Conservation (phyloP, 805 yeast genomes). For the Tetrapisispora fleetii region DNA sequence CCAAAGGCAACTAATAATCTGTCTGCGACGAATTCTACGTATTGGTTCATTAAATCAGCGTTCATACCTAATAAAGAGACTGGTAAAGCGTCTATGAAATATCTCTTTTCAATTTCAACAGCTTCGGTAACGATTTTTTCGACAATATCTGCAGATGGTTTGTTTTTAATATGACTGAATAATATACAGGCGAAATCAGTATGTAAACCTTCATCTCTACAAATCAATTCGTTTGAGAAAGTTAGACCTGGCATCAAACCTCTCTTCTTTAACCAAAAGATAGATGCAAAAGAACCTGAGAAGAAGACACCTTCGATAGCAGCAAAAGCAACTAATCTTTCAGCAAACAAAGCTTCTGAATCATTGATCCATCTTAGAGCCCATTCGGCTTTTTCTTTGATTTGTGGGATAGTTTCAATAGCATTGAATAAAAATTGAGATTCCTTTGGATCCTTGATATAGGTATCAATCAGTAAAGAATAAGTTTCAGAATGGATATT, state of each 20-base stretch:
- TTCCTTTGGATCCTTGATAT: constrained; percentile 93
- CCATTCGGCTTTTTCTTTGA: constrained; percentile 97
- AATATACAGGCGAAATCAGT: constrained; percentile 96
- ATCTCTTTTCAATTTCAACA: constrained; percentile 86
- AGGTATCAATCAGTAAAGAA: constrained; percentile 87
- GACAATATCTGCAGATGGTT: constrained; percentile 72
- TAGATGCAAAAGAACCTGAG: constrained; percentile 96
- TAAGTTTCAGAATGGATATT: constrained; percentile 97
- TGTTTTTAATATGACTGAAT: constrained; percentile 84
- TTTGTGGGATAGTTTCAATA: constrained; percentile 91
- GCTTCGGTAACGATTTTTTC: constrained; percentile 89
- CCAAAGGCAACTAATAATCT: constrained; percentile 88
- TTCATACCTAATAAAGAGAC: constrained; percentile 93
- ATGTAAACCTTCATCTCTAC: constrained; percentile 98
- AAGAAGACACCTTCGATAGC: constrained; percentile 98
- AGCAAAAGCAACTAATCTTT: constrained; percentile 95
- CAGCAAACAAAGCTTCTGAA: constrained; percentile 80
- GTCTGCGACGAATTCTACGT: constrained; percentile 96
- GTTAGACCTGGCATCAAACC: constrained; percentile 99
- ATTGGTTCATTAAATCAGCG: constrained; percentile 87
- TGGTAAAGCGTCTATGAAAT: constrained; percentile 91
- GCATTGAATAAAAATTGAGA: constrained; percentile 87
- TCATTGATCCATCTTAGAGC: constrained; percentile 95
- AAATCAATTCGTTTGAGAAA: constrained; percentile 92
- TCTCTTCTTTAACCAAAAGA: constrained; percentile 97